A percentile compares a stretch with the other conserved stretches of the same genome.
Conservation (phyloP, 768 basidiomycete species). For the Royoungia palumana region DNA sequence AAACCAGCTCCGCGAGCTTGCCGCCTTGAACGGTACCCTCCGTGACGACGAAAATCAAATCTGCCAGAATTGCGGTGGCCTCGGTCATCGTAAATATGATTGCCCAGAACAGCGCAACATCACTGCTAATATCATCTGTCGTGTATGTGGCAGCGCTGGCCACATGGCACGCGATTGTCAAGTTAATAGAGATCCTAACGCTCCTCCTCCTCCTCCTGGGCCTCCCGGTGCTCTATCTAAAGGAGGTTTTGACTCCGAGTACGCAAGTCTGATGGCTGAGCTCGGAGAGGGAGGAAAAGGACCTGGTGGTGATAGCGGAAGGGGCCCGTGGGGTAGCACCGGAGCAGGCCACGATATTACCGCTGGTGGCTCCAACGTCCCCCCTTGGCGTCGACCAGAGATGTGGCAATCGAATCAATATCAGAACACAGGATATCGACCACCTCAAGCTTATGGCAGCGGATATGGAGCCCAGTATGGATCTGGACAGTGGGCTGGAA, state of each 20-base stretch:
- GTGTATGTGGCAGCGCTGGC: constrained; percentile 95
- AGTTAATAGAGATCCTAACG: constrained; percentile 86
- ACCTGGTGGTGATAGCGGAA: constrained; percentile 49
- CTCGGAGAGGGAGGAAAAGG: constrained; percentile 79
- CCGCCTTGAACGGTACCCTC: constrained; percentile 95
- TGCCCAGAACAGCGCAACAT: constrained; percentile 98
- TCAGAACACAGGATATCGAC: constrained; percentile 60
- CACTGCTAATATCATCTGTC: constrained; percentile 99
- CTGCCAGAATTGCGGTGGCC: constrained; percentile 93
- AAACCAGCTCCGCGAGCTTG: constrained; percentile 96
- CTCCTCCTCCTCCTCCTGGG: constrained; percentile 45
- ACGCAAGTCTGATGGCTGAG: constrained; percentile 96
- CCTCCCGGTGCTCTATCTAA: constrained; percentile 44
- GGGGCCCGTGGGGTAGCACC: constrained; percentile 61
- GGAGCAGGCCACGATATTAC: constrained; percentile 57
- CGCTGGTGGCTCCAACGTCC: constrained; percentile 69
- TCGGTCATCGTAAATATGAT: constrained; percentile 98
- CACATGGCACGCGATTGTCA: constrained; percentile 99
- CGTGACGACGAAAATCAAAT: constrained; percentile 99
- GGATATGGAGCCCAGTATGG: constrained; percentile 46
- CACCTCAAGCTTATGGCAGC: constrained; percentile 57
- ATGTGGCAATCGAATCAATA: constrained; percentile 69
- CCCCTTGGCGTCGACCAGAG: constrained; percentile 90
- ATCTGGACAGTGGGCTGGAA: constrained; percentile 35
- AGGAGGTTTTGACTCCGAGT: constrained; percentile 95